phyloP scores from a whole-genome alignment of 768 basidiomycete genomes.

The Cyathus striatus region DNA sequence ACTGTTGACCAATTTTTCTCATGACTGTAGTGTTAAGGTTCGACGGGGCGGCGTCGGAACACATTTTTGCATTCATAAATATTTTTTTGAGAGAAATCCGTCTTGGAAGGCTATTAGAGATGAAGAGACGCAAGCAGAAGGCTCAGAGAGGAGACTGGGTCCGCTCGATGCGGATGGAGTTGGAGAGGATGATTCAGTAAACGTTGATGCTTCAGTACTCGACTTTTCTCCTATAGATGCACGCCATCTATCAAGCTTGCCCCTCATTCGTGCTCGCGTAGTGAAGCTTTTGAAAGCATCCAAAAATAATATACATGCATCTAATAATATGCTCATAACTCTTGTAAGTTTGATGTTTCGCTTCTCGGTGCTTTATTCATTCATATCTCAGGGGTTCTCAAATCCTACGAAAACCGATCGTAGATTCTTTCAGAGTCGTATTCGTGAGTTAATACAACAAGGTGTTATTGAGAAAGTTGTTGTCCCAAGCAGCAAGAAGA shows the following conservation, averaged over 20 bases:
- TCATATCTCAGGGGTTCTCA: slow-evolving; percentile 56
- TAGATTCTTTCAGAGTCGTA: slow-evolving; percentile 74
- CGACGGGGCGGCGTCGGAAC: slow-evolving; percentile 71
- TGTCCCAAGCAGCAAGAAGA: slow-evolving; percentile 54
- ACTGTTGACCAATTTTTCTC: neutral
- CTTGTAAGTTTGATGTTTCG: slow-evolving; percentile 46
- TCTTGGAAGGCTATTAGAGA: slow-evolving; percentile 75
- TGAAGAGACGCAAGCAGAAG: slow-evolving; percentile 56
- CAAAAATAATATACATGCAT: slow-evolving; percentile 64
- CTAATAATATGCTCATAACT: slow-evolving; percentile 70
- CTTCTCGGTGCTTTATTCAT: slow-evolving; percentile 2
- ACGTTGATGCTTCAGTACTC: slow-evolving; percentile 24
- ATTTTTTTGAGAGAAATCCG: slow-evolving; percentile 73
- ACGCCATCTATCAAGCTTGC: slow-evolving; percentile 71
- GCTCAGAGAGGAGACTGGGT: slow-evolving; percentile 12
- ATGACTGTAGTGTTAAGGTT: slow-evolving; percentile 57
- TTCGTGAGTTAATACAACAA: slow-evolving; percentile 69
- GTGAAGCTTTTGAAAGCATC: slow-evolving; percentile 68
- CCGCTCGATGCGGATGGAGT: slow-evolving; percentile 18
- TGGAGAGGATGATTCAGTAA: slow-evolving; percentile 30
- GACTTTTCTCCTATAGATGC: slow-evolving; percentile 73
- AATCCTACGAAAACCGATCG: slow-evolving; percentile 74
- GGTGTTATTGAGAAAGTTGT: slow-evolving; percentile 72
- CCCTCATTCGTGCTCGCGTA: slow-evolving; percentile 66
- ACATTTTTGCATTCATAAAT: slow-evolving; percentile 76